Conservation (phyloP, 768 basidiomycete genomes). For the Pisolithus sp. region DNA sequence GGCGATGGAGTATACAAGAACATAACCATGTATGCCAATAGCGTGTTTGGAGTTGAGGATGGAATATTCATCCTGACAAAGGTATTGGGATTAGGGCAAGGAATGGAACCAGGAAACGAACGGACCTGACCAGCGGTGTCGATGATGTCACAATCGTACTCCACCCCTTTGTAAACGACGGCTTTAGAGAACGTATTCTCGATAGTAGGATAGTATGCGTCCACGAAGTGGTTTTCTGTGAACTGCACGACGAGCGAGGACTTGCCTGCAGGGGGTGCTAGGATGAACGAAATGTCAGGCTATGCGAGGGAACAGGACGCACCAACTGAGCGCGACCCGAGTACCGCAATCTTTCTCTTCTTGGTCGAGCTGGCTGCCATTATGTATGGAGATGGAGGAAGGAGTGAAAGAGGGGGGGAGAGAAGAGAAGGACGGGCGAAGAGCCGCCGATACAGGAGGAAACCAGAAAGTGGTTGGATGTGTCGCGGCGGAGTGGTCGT, state of each 20-base stretch:
- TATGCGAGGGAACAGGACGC: slow-evolving; percentile 18
- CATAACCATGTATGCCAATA: slow-evolving; percentile 94
- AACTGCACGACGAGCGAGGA: slow-evolving; percentile 90
- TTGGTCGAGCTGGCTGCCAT: slow-evolving; percentile 43
- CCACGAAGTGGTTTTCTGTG: slow-evolving; percentile 87
- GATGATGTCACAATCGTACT: slow-evolving; percentile 95
- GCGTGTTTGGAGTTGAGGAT: slow-evolving; percentile 91
- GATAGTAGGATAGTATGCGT: slow-evolving; percentile 93
- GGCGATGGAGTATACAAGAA: slow-evolving; percentile 93
- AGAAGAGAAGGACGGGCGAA: slow-evolving; percentile 6
- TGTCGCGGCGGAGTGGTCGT: slow-evolving; percentile 10
- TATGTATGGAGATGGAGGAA: slow-evolving; percentile 2
- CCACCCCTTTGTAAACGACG: slow-evolving; percentile 80
- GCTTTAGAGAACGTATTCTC: slow-evolving; percentile 84
- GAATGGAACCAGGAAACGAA: slow-evolving; percentile 3
- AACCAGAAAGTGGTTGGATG: slow-evolving; percentile 12
- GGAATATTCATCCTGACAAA: slow-evolving; percentile 83
- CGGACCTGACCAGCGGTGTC: slow-evolving; percentile 95
- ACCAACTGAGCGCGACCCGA: slow-evolving; percentile 89
- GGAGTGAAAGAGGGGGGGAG: slow-evolving; percentile 7
- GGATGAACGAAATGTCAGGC: slow-evolving; percentile 10
- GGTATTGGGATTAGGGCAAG: slow-evolving; percentile 1
- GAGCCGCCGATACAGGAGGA: slow-evolving; percentile 5
- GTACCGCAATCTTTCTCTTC: slow-evolving; percentile 84
- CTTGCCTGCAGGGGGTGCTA: slow-evolving; percentile 59